These are phyloP conservation scores for Zygosaccharomyces pseudobailii DNA, from an alignment of 1,139 yeast genomes.

Conservation along the genomic window DNA sequence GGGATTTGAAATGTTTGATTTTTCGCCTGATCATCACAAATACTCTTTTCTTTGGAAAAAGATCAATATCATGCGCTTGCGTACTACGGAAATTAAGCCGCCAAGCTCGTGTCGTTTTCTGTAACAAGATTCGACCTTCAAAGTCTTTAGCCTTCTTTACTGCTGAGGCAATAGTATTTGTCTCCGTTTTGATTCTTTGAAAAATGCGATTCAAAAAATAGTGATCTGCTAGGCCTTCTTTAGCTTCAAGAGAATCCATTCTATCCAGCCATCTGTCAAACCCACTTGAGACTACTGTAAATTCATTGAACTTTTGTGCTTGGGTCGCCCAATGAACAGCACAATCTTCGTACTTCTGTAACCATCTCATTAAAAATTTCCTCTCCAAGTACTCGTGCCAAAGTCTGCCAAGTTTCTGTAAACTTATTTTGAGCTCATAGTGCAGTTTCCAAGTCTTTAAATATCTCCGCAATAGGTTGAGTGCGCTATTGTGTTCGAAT, in stretches of 20 bases:
- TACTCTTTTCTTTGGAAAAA: neutral
- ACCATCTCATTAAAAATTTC: conserved; percentile 18
- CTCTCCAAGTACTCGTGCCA: conserved; percentile 18
- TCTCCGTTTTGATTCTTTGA: conserved; percentile 6
- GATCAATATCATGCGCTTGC: neutral
- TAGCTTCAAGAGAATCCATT: conserved; percentile 15
- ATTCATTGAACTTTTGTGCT: conserved; percentile 14
- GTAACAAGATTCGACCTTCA: neutral
- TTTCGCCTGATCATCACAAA: conserved; percentile 16
- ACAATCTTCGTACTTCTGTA: conserved; percentile 6
- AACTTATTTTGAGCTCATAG: conserved; percentile 8
- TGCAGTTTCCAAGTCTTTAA: conserved; percentile 19
- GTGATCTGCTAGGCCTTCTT: conserved; percentile 22
- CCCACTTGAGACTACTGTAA: conserved; percentile 14
- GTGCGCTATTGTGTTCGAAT: conserved; percentile 14
- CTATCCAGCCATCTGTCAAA: conserved; percentile 19
- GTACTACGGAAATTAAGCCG: conserved; percentile 6
- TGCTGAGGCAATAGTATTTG: neutral
- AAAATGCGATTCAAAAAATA: conserved; percentile 20
- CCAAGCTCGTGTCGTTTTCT: conserved; percentile 7
- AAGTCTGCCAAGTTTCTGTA: conserved; percentile 12
- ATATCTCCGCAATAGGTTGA: conserved; percentile 6
- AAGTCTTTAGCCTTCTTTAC: neutral
- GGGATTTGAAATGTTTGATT: neutral
- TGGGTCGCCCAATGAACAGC: conserved; percentile 10